Evolutionary conservation across 2,329 filamentous ascomycete species (phyloP).

Genomic region (Colletotrichum coccodes): DNA sequence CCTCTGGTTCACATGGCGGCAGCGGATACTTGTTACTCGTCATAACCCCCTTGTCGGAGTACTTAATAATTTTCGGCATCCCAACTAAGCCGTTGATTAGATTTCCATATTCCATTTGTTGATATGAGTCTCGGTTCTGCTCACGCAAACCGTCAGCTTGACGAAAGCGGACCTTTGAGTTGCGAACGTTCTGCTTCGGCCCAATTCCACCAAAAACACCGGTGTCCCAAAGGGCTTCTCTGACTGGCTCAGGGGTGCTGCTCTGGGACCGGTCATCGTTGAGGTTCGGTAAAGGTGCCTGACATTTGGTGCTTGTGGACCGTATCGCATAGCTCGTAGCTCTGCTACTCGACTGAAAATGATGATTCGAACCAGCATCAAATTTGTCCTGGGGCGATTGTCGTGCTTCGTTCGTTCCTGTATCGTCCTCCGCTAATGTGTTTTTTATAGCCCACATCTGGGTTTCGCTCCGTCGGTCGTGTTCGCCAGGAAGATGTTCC

Average conservation of each 20-base stretch:
- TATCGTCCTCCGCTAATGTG: not conserved
- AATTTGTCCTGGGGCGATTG: not conserved
- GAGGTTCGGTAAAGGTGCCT: not conserved
- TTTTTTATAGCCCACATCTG: not conserved
- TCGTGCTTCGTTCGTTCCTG: not conserved
- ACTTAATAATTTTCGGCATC: slow-evolving; percentile 26
- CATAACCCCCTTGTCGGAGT: slow-evolving; percentile 35
- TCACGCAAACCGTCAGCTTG: not conserved
- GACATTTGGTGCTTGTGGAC: slow-evolving; percentile 34
- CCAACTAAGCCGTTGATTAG: too few species aligned
- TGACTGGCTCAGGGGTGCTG: slow-evolving; percentile 15
- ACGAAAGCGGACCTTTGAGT: not conserved
- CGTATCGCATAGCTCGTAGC: slow-evolving; percentile 35
- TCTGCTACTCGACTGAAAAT: slow-evolving; percentile 6
- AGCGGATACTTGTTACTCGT: not conserved
- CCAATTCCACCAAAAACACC: slow-evolving; percentile 16
- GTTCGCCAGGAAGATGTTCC: not conserved
- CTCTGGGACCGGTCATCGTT: not conserved
- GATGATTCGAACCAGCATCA: not conserved
- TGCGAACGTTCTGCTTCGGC: not conserved
- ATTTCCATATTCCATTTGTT: not conserved
- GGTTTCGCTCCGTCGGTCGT: not conserved
- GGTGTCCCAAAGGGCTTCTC: slow-evolving; percentile 14
- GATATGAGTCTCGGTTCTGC: not conserved
- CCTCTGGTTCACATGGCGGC: not conserved